phyloP scores from a whole-genome alignment of 352 stramenopile species.

The Ophiocytium majus region DNA sequence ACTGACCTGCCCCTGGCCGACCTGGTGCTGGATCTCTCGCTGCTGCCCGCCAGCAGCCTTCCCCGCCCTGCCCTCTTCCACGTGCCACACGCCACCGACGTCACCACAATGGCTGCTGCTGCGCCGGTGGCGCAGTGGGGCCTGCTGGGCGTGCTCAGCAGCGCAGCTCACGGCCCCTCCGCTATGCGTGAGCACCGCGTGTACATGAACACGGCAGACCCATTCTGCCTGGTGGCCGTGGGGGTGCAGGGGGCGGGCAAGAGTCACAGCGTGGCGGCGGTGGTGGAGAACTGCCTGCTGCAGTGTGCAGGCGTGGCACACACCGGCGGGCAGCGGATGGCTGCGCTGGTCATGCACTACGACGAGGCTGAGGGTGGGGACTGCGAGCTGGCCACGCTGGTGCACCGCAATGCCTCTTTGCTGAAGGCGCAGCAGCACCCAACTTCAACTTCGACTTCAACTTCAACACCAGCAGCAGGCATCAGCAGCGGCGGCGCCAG shows the following conservation, averaged over 20 bases:
- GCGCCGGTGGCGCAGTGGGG: constrained; percentile 9
- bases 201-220: constrained; percentile 49
- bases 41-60: too few species aligned
- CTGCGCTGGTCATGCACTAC: constrained; percentile 20
- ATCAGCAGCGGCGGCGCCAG: background rate
- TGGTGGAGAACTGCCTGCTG: constrained; percentile 53
- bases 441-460: background rate
- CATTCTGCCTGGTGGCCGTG: constrained; percentile 53
- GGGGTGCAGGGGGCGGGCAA: constrained; percentile 50
- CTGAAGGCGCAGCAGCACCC: too few species aligned
- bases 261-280: constrained; percentile 35
- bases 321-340: constrained; percentile 34
- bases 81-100: too few species aligned
- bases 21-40: too few species aligned
- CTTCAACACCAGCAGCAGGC: background rate
- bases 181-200: background rate
- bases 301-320: constrained; percentile 29
- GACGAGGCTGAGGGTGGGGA: background rate
- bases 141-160: background rate
- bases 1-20: too few species aligned
- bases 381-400: background rate
- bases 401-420: too few species aligned
- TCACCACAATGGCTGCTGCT: too few species aligned
- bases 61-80: too few species aligned
- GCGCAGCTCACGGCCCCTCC: background rate